A percentile compares a stretch with the other conserved stretches of the same genome.
Conservation (phyloP, 257 asterid species). For the Datura wrightii region DNA sequence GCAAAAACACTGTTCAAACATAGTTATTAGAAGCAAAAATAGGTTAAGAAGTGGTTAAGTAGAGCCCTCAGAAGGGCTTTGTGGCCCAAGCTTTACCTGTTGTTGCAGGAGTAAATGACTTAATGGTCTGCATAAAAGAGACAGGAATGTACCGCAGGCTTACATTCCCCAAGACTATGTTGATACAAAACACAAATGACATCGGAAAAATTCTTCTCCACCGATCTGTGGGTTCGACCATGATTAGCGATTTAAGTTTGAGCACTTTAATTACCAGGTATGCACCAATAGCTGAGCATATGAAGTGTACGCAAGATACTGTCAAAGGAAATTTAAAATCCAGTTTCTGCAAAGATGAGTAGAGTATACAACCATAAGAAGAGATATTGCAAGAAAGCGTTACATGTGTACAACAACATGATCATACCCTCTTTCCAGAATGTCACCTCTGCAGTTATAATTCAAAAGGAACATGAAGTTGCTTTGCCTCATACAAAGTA, state of each 20-base stretch:
- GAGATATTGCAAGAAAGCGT: background rate
- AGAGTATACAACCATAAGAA: background rate
- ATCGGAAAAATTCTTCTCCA: conserved; percentile 85
- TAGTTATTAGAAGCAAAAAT: conserved; percentile 6
- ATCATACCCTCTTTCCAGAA: background rate
- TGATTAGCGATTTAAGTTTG: conserved; percentile 72
- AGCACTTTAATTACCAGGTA: conserved; percentile 67
- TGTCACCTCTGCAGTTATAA: background rate
- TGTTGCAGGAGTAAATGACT: conserved; percentile 86
- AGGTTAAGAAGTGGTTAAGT: background rate
- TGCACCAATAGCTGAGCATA: conserved; percentile 70
- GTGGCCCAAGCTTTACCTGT: conserved; percentile 55
- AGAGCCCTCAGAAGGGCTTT: background rate
- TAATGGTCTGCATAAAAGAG: conserved; percentile 87
- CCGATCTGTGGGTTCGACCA: conserved; percentile 69
- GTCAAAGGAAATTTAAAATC: conserved; percentile 23
- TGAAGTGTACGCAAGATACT: conserved; percentile 46
- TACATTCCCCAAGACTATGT: conserved; percentile 79
- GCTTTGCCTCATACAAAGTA: background rate
- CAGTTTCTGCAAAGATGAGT: background rate
- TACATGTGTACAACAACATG: background rate
- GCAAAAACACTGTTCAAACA: conserved; percentile 63
- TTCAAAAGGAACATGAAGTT: background rate
- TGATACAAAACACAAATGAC: conserved; percentile 82
- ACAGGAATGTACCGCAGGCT: conserved; percentile 82